Evolutionary conservation across 352 stramenopile genomes (phyloP).

Genomic region (Pythium rhizo-oryzae): DNA sequence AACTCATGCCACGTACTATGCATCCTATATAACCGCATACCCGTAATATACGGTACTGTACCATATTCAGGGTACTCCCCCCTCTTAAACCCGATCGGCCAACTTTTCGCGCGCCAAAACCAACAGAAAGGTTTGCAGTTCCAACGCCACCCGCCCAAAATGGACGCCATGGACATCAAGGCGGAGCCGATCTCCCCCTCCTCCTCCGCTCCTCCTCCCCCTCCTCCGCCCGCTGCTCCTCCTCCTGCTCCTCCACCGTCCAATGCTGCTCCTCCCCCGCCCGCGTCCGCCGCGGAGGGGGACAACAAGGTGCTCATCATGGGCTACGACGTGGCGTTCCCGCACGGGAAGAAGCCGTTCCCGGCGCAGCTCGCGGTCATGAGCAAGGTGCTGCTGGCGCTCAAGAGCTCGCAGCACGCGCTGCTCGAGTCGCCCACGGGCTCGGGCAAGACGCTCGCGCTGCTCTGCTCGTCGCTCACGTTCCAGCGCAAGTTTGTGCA

Average conservation of each 20-base stretch:
- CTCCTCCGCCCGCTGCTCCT: slow-evolving; percentile 1
- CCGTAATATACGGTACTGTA: no score
- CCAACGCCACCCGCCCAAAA: no score
- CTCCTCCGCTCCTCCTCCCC: neutral
- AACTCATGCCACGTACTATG: no score
- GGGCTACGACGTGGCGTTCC: slow-evolving; percentile 84
- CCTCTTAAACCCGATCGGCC: neutral
- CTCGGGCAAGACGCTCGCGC: slow-evolving; percentile 83
- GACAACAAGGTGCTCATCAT: slow-evolving; percentile 68
- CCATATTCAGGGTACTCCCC: no score
- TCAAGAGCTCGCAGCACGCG: slow-evolving; percentile 82
- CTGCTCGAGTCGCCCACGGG: slow-evolving; percentile 86
- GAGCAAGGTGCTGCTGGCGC: slow-evolving; percentile 81
- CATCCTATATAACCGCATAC: no score
- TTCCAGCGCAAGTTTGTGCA: slow-evolving; percentile 66
- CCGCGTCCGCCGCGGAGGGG: neutral
- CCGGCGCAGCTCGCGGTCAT: slow-evolving; percentile 86
- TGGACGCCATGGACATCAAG: neutral
- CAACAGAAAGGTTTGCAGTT: neutral
- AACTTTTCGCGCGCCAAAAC: slow-evolving; percentile 11
- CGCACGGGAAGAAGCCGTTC: slow-evolving; percentile 79
- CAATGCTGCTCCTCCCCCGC: no score
- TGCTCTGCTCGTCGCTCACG: slow-evolving; percentile 82
- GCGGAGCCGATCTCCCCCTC: neutral
- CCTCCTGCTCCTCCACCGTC: neutral